Conservation (phyloP, 2,329 filamentous ascomycete genomes). For the Calonectria hawksworthii region DNA sequence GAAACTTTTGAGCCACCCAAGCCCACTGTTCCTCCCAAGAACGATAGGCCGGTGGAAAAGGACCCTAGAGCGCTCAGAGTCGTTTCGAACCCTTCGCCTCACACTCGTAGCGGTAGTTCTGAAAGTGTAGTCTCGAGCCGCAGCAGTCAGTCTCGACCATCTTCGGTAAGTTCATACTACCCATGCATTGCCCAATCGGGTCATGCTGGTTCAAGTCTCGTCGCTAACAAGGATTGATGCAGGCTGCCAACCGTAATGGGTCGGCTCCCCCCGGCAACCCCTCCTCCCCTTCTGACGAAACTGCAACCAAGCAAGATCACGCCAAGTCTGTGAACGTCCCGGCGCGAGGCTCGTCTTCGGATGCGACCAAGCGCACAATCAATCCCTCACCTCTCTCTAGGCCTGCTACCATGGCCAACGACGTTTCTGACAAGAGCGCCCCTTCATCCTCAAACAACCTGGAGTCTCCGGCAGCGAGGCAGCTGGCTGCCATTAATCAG, state of each 20-base stretch:
- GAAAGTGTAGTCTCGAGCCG: conserved; percentile 74
- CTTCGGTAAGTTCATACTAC: conserved; percentile 71
- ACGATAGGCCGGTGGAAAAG: conserved; percentile 50
- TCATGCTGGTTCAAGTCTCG: conserved; percentile 49
- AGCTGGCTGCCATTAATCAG: conserved; percentile 88
- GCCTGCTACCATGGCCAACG: conserved; percentile 74
- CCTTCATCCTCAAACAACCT: conserved; percentile 53
- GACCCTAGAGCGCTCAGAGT: conserved; percentile 58
- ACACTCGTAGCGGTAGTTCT: conserved; percentile 69
- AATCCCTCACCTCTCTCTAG: conserved; percentile 83
- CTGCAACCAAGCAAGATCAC: conserved; percentile 65
- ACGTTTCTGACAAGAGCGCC: conserved; percentile 55
- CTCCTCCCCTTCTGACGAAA: conserved; percentile 65
- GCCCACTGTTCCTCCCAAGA: conserved; percentile 38
- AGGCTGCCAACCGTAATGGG: conserved; percentile 73
- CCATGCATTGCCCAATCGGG: conserved; percentile 61
- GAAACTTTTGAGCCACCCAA: conserved; percentile 51
- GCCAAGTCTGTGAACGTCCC: conserved; percentile 70
- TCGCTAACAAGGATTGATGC: conserved; percentile 63
- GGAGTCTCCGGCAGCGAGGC: conserved; percentile 82
- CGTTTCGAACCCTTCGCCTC: conserved; percentile 45
- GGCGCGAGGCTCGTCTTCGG: conserved; percentile 73
- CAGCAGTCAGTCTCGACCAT: conserved; percentile 72
- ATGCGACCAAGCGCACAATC: conserved; percentile 74
- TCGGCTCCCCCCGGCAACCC: conserved; percentile 67